A percentile compares a stretch with the other conserved stretches of the same genome.
phyloP scores from a whole-genome alignment of 108 stramenopile species.

The Cyclotella choctawhatcheeana region DNA sequence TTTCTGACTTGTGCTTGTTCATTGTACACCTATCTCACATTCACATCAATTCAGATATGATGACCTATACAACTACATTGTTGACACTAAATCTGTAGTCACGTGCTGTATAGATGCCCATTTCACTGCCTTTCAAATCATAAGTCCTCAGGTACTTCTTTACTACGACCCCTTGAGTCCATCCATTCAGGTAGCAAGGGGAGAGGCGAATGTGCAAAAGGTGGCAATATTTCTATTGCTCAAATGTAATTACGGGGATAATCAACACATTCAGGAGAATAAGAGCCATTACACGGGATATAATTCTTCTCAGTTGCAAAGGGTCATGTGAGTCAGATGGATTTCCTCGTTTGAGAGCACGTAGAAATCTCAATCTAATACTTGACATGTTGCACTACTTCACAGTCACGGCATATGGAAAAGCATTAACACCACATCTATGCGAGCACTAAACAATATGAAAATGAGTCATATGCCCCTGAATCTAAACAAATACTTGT shows the following conservation, averaged over 20 bases:
- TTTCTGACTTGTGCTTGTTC: neutral
- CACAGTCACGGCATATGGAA: constrained; percentile 44
- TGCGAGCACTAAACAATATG: constrained; percentile 6
- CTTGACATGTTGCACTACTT: neutral
- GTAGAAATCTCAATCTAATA: neutral
- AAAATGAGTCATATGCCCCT: constrained; percentile 32
- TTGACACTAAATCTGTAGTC: constrained; percentile 42
- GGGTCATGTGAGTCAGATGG: constrained; percentile 29
- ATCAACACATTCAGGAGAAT: constrained; percentile 56
- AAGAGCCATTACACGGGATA: constrained; percentile 52
- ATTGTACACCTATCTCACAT: neutral
- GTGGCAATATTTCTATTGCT: constrained; percentile 51
- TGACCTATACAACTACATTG: constrained; percentile 52
- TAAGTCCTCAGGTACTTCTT: constrained; percentile 29
- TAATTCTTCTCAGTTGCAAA: constrained; percentile 31
- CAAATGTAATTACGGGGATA: constrained; percentile 63
- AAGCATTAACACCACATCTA: constrained; percentile 38
- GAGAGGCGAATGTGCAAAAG: constrained; percentile 31
- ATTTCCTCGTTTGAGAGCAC: neutral
- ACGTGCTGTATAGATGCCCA: constrained; percentile 68
- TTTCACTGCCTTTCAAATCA: constrained; percentile 60
- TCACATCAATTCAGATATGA: constrained; percentile 31
- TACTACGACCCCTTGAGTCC: constrained; percentile 54
- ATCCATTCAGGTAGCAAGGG: constrained; percentile 21
- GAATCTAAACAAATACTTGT: constrained; percentile 45